Base-by-base conservation (phyloP, 305 asterid genomes). In the Petunia hybrid region DNA sequence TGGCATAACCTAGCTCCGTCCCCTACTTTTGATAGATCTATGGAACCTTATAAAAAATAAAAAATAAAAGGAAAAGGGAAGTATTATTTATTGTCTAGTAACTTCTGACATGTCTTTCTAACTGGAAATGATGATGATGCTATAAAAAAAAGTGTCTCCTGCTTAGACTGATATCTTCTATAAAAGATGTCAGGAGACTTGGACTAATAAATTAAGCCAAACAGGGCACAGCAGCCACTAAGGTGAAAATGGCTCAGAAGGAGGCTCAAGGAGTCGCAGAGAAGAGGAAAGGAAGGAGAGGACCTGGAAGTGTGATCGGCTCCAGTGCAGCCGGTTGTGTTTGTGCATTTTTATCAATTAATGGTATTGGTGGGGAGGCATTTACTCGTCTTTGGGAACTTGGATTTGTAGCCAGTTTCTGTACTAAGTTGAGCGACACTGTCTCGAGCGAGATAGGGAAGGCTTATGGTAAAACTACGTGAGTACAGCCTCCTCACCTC, bases 361-460 rank as follows among this genome's bases (percentile, higher is more conserved):
- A 90, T 43, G 90, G 90, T n/a, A 8, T 91, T n/a, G 99, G 98
- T 64, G 99, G 98, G 51, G 77, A 59, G 48, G 89, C 95, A 31
- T 87, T 85, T 85, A 70, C 86, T 69, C 90, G 83, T 14, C 90
- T 94, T 1, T 96, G 99, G 98, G 83, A 81, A 67, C 98, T 96
- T 31, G 98, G 97, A 7, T 95, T 95, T 85, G 95, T 94, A 56
- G 97, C 99, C 63, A 91, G 98, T 82, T 96, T 96, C 90, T 96
- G 98, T 84, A 94, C 99, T 42, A 96, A 96, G 89, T 88, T 96
- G 87, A 94, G 97, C 71, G 98, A 96, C 80, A 96, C 99, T 2
- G 98, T 96, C 85, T 93, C 99, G 2, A 96, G 98, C 83, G 99
- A 96, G 91, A 96, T 96, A 56, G 99, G 99, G 84, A 96, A 96